These are phyloP conservation scores for Phlebopus sp. DNA, from an alignment of 1,284 basidiomycete genomes.

Conservation along the genomic window DNA sequence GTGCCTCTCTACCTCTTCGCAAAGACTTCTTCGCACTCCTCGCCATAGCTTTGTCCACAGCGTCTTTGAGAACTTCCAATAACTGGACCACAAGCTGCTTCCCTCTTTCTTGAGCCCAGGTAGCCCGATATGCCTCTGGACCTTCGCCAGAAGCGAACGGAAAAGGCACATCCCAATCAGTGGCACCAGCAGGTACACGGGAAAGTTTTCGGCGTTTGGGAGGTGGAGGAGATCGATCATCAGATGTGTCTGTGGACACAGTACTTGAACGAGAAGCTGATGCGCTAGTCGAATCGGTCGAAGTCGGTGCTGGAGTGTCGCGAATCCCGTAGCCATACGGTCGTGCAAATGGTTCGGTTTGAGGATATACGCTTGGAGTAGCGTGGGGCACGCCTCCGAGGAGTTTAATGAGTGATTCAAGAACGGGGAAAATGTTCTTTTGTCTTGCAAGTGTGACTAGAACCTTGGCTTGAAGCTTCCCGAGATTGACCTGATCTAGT, in stretches of 20 bases:
- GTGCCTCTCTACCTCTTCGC: slow-evolving; percentile 7
- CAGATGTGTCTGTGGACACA: neutral
- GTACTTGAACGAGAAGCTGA: slow-evolving; percentile 1
- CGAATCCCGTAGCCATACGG: slow-evolving; percentile 22
- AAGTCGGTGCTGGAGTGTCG: slow-evolving; percentile 6
- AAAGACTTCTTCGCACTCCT: slow-evolving; percentile 37
- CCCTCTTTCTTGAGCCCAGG: slow-evolving; percentile 61
- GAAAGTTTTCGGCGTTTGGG: slow-evolving; percentile 61
- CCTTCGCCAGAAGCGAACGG: slow-evolving; percentile 70
- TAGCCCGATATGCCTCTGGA: slow-evolving; percentile 53
- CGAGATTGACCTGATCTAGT: slow-evolving; percentile 31
- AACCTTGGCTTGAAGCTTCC: slow-evolving; percentile 51
- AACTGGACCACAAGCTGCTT: slow-evolving; percentile 62
- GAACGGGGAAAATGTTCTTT: slow-evolving; percentile 63
- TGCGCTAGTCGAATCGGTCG: too few relatives aligned
- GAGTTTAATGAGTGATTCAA: slow-evolving; percentile 58
- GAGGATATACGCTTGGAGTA: slow-evolving; percentile 1
- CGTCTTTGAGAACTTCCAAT: slow-evolving; percentile 55
- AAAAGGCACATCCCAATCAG: slow-evolving; percentile 77
- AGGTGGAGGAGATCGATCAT: slow-evolving; percentile 22
- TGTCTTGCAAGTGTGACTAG: slow-evolving; percentile 56
- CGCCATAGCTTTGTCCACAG: slow-evolving; percentile 51
- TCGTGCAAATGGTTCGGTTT: slow-evolving; percentile 15
- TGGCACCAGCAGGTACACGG: slow-evolving; percentile 69
- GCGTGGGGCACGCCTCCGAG: slow-evolving; percentile 30